Conservation (phyloP, 768 basidiomycete species). For the Rubroboletus satanas region DNA sequence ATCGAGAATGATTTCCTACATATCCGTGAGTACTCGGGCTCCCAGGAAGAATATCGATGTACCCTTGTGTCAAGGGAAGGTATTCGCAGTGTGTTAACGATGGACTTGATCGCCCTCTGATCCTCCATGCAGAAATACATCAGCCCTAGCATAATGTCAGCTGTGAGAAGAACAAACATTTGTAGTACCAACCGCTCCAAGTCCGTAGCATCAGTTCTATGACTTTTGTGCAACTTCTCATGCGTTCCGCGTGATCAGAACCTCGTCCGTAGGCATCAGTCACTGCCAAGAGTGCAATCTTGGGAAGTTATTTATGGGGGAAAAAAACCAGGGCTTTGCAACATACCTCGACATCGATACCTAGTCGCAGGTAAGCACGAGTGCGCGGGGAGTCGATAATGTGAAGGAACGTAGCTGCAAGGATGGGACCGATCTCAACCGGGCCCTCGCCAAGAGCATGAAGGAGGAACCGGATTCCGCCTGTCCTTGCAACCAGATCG, state of each 20-base stretch:
- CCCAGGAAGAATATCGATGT: conserved; percentile 1
- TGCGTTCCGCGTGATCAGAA: conserved; percentile 69
- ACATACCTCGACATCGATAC: conserved; percentile 84
- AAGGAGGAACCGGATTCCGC: conserved; percentile 81
- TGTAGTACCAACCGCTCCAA: conserved; percentile 76
- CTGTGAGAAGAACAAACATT: not conserved
- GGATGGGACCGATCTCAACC: conserved; percentile 68
- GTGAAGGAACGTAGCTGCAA: conserved; percentile 77
- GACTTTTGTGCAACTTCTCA: conserved; percentile 73
- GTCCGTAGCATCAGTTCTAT: conserved; percentile 82
- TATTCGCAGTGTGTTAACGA: conserved; percentile 83
- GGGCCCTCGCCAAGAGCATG: conserved; percentile 91
- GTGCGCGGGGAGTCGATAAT: conserved; percentile 84
- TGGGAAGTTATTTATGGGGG: not conserved
- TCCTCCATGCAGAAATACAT: conserved; percentile 94
- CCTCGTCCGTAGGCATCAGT: conserved; percentile 92
- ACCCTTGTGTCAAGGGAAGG: conserved; percentile 86
- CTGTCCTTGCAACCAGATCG: conserved; percentile 72
- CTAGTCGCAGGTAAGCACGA: conserved; percentile 70
- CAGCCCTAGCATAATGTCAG: conserved; percentile 50
- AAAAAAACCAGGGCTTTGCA: not conserved
- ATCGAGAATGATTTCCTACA: conserved; percentile 86
- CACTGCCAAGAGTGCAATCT: conserved; percentile 85
- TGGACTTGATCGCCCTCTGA: conserved; percentile 76
- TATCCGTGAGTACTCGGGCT: conserved; percentile 10